Conservation (phyloP, 192 early-diverging fungal species). For the Spizellomyces sp. region DNA sequence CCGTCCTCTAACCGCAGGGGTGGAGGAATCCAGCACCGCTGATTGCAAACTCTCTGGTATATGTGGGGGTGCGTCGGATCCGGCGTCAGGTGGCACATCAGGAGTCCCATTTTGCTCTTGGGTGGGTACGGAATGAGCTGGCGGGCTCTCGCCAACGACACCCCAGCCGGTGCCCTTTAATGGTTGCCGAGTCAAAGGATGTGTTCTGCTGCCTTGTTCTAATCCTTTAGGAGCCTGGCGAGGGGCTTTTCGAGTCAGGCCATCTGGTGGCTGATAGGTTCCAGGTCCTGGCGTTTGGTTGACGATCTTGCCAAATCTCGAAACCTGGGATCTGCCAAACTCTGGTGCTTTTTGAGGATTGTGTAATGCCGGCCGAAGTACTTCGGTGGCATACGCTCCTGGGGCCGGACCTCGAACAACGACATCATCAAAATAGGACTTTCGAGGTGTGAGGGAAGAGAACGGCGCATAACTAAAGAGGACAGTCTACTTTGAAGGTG, state of each 20-base stretch:
- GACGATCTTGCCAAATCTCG: slow-evolving; percentile 37
- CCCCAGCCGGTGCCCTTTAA: neutral
- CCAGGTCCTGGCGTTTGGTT: slow-evolving; percentile 48
- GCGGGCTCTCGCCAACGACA: no score
- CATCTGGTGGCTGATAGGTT: slow-evolving; percentile 36
- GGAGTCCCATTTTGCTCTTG: no score
- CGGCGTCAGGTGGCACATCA: neutral
- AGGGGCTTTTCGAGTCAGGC: neutral
- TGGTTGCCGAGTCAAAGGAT: slow-evolving; percentile 31
- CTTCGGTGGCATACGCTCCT: slow-evolving; percentile 43
- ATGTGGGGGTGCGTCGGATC: neutral
- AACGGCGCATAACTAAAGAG: slow-evolving; percentile 55
- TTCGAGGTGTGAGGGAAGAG: slow-evolving; percentile 49
- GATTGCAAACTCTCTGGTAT: neutral
- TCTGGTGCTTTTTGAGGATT: slow-evolving; percentile 42
- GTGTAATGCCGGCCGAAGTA: slow-evolving; percentile 36
- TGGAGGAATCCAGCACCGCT: neutral
- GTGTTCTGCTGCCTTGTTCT: slow-evolving; percentile 21
- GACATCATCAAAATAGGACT: slow-evolving; percentile 48
- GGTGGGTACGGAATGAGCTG: no score
- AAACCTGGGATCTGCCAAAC: slow-evolving; percentile 48
- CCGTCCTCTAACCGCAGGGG: neutral
- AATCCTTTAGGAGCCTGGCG: slow-evolving; percentile 16
- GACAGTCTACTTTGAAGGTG: neutral
- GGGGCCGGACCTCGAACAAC: slow-evolving; percentile 49